These are phyloP conservation scores for Trichoderma arundinaceum DNA, from an alignment of 2,329 filamentous ascomycete genomes.

Conservation along the genomic window DNA sequence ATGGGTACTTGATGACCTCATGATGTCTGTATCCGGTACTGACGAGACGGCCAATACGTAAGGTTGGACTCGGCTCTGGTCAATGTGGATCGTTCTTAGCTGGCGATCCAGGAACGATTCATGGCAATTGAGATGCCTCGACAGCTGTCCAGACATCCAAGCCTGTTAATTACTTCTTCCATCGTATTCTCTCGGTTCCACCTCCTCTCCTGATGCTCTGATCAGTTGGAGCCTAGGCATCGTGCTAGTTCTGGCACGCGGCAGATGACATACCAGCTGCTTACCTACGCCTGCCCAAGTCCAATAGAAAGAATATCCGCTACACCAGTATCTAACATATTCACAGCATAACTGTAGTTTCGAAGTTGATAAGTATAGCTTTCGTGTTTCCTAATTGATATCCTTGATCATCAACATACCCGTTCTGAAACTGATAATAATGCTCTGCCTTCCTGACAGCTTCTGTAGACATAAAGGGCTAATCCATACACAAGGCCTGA, in stretches of 20 bases:
- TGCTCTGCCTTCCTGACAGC: not conserved
- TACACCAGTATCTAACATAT: too few species aligned
- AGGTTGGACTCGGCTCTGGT: not conserved
- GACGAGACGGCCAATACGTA: conserved; percentile 22
- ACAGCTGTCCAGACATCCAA: not conserved
- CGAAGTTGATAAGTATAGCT: too few species aligned
- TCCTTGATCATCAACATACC: not conserved
- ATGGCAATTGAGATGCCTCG: not conserved
- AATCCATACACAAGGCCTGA: not conserved
- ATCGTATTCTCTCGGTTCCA: not conserved
- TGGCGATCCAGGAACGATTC: conserved; percentile 27
- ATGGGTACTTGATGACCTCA: conserved; percentile 30
- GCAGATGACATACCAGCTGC: conserved; percentile 5
- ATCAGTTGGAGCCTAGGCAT: too few species aligned
- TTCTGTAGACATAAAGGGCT: not conserved
- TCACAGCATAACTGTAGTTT: not conserved
- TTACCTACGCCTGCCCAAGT: not conserved
- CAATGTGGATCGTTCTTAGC: conserved; percentile 11
- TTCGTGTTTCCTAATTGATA: too few species aligned
- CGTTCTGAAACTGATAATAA: not conserved
- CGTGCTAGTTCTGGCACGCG: not conserved
- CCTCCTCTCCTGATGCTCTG: not conserved
- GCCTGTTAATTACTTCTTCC: conserved; percentile 6
- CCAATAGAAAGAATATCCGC: too few species aligned
- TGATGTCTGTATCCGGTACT: conserved; percentile 22